Conservation (phyloP, 1,139 yeast species). For the Saccharomycopsis crataegensis region DNA sequence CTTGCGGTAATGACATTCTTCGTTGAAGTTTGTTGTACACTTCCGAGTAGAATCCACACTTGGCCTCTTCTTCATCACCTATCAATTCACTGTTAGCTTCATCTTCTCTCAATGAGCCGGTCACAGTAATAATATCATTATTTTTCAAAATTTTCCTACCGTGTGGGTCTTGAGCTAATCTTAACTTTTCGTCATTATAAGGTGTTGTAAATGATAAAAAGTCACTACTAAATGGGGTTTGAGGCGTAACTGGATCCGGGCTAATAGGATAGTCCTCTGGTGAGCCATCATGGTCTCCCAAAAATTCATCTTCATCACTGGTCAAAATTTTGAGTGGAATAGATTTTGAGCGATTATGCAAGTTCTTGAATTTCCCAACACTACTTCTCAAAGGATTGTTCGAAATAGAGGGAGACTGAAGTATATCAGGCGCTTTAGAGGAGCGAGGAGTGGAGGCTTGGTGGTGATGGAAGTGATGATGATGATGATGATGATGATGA, state of each 20-base stretch:
- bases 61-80: not conserved
- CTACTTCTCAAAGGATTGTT: constrained; percentile 11
- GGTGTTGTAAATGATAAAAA: not conserved
- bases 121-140: not conserved
- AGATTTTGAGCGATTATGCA: constrained; percentile 8
- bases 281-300: constrained; percentile 1
- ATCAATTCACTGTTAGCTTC: constrained; percentile 1
- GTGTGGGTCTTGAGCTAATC: not conserved
- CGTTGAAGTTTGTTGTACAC: constrained; percentile 4
- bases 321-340: constrained; percentile 14
- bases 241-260: not conserved
- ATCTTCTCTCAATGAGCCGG: constrained; percentile 12
- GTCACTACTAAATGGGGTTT: not conserved
- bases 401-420: not conserved
- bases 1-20: constrained; percentile 40
- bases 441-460: not conserved
- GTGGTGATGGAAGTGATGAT: not conserved
- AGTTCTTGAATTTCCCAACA: constrained; percentile 11
- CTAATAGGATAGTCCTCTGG: not conserved
- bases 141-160: not conserved
- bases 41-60: not conserved
- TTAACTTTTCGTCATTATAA: not conserved
- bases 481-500: not conserved
- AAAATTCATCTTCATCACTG: constrained; percentile 3
- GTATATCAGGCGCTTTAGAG: not conserved